These are phyloP conservation scores for Ophiostoma pallidulum DNA, from an alignment of 2,329 filamentous ascomycete species.

Conservation along the genomic window DNA sequence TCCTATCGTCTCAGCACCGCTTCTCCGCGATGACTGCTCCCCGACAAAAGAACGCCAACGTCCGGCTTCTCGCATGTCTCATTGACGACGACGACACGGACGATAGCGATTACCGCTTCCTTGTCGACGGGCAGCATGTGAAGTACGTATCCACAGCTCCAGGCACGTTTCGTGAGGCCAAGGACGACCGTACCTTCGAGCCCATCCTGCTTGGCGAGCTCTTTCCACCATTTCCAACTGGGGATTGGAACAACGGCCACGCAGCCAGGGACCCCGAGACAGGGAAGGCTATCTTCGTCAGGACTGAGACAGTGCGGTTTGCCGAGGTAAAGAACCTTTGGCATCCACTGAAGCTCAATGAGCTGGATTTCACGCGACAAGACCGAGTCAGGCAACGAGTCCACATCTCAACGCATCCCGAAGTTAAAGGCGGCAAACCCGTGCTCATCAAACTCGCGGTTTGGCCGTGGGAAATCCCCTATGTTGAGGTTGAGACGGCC, in stretches of 20 bases:
- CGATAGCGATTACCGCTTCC: background rate
- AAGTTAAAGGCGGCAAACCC: slow-evolving; percentile 8
- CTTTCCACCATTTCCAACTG: slow-evolving; percentile 29
- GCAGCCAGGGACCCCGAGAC: slow-evolving; percentile 21
- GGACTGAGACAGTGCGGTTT: slow-evolving; percentile 20
- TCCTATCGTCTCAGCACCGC: too few relatives aligned
- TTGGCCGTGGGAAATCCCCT: slow-evolving; percentile 17
- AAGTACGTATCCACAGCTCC: slow-evolving; percentile 33
- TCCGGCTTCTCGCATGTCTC: too few relatives aligned
- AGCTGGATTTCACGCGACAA: slow-evolving; percentile 23
- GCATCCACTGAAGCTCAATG: slow-evolving; percentile 26
- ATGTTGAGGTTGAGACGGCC: slow-evolving; percentile 18
- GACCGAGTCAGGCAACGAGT: slow-evolving; percentile 22
- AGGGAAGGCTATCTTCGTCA: slow-evolving; percentile 22
- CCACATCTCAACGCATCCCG: slow-evolving; percentile 15
- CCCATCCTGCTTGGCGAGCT: slow-evolving; percentile 23
- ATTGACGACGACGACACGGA: too few relatives aligned
- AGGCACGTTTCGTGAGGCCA: slow-evolving; percentile 21
- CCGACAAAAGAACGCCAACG: background rate
- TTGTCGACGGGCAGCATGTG: slow-evolving; percentile 23
- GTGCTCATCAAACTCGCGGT: slow-evolving; percentile 19
- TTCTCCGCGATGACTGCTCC: too few relatives aligned
- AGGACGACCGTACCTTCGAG: slow-evolving; percentile 26
- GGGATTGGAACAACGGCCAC: slow-evolving; percentile 32
- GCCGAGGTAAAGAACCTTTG: slow-evolving; percentile 26